A percentile compares a stretch with the other conserved stretches of the same genome.
Conservation (phyloP, 2,329 filamentous ascomycete species). For the Diaporthe eres region DNA sequence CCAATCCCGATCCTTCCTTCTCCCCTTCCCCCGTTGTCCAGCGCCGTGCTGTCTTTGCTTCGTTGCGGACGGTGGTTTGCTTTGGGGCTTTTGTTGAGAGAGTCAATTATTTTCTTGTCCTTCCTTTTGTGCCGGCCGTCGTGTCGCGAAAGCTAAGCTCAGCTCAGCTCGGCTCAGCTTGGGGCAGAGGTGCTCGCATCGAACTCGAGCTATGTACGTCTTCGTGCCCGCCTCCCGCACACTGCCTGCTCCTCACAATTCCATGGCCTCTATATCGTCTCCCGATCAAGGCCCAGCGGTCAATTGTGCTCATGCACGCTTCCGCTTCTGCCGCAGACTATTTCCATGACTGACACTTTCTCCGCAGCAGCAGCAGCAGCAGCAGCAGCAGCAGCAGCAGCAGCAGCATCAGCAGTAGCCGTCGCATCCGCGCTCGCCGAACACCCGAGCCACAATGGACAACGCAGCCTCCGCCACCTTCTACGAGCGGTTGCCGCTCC, state of each 20-base stretch:
- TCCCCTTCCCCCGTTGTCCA: constrained; percentile 40
- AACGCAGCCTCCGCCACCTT: constrained; percentile 56
- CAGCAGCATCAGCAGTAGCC: not conserved
- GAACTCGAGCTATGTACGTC: constrained; percentile 2
- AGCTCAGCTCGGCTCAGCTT: constrained; percentile 20
- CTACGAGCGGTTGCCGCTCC: constrained; percentile 73
- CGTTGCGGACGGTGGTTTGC: constrained; percentile 36
- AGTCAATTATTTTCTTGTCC: constrained; percentile 40
- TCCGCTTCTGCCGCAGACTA: not conserved
- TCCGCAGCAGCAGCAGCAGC: not conserved
- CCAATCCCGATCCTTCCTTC: constrained; percentile 37
- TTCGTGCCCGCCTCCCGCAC: not conserved
- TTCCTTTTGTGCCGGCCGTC: constrained; percentile 40
- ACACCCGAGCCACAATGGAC: constrained; percentile 46
- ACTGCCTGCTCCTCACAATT: not conserved
- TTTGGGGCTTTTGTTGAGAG: constrained; percentile 26
- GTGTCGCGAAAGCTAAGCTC: constrained; percentile 1
- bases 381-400: not conserved
- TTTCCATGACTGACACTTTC: not conserved
- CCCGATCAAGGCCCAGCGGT: not conserved
- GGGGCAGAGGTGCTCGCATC: constrained; percentile 8
- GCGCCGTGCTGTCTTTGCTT: constrained; percentile 34
- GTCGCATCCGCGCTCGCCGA: constrained; percentile 6
- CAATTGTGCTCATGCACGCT: not conserved
- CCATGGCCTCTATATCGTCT: not conserved